Conservation (phyloP, 164 flowering plant species). For the Aristolochia fimbriata region DNA sequence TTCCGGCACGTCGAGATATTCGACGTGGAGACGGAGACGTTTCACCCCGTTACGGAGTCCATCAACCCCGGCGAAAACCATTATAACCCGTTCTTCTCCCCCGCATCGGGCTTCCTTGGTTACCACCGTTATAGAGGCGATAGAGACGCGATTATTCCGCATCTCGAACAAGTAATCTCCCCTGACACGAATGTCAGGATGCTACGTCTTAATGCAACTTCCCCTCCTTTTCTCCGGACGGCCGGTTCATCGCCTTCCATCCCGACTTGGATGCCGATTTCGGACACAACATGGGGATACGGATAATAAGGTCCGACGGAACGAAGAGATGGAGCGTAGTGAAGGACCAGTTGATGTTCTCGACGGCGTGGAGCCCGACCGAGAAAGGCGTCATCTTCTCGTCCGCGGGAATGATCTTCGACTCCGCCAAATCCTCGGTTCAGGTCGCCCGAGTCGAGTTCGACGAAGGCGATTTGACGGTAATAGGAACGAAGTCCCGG, state of each 20-base stretch:
- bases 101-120: conserved; percentile 44
- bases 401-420: conserved; percentile 66
- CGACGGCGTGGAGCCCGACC: conserved; percentile 55
- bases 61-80: conserved; percentile 58
- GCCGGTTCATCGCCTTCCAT: conserved; percentile 48
- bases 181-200: conserved; percentile 37
- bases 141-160: conserved; percentile 34
- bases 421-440: conserved; percentile 36
- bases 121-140: conserved; percentile 89
- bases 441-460: conserved; percentile 70
- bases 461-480: no score
- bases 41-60: conserved; percentile 41
- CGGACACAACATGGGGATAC: conserved; percentile 27
- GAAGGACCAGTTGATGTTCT: conserved; percentile 39
- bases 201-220: conserved; percentile 50
- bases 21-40: conserved; percentile 31
- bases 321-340: conserved; percentile 56
- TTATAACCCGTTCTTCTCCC: conserved; percentile 79
- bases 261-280: conserved; percentile 31
- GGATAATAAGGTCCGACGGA: conserved; percentile 54
- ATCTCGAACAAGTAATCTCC: conserved; percentile 43
- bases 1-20: conserved; percentile 74
- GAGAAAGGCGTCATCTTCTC: conserved; percentile 57
- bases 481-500: conserved; percentile 28
- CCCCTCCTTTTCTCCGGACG: conserved; percentile 52